These are phyloP conservation scores for Somion occarium DNA, from an alignment of 1,284 basidiomycete species.

Conservation along the genomic window DNA sequence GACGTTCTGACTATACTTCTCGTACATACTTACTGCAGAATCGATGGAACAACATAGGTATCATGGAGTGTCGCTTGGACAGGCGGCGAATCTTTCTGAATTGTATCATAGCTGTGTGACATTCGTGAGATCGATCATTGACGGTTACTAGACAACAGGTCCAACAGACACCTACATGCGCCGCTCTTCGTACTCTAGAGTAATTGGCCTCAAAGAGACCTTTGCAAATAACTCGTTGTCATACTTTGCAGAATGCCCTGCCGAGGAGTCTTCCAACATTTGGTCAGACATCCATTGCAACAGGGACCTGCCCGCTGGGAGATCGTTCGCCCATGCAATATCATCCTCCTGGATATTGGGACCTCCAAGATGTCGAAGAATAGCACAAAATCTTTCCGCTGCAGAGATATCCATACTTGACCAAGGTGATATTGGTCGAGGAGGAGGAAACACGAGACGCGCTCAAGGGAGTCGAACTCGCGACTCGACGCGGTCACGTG, in stretches of 20 bases:
- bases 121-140: background rate
- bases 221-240: background rate
- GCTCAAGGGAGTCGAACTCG: no score
- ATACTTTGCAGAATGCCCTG: background rate
- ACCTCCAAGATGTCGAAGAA: slow-evolving; percentile 15
- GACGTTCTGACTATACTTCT: background rate
- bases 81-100: no score
- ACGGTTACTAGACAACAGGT: background rate
- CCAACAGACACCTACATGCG: slow-evolving; percentile 6
- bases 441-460: no score
- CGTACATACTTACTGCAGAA: background rate
- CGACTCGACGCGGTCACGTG: slow-evolving; percentile 1
- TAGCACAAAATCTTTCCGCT: background rate
- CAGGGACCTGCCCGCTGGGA: slow-evolving; percentile 19
- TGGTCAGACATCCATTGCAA: slow-evolving; percentile 22
- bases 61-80: no score
- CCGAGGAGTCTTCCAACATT: background rate
- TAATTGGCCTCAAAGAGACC: slow-evolving; percentile 11
- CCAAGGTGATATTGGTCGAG: background rate
- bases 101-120: background rate
- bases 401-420: background rate
- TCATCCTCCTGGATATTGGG: slow-evolving; percentile 13
- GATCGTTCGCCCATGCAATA: slow-evolving; percentile 18
- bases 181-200: slow-evolving; percentile 16
- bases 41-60: slow-evolving; percentile 12